Percentiles rank a stretch among this genome's conserved stretches.
Conservation (phyloP, 441 rosid genomes). For the Pelargonium cotyledonis region DNA sequence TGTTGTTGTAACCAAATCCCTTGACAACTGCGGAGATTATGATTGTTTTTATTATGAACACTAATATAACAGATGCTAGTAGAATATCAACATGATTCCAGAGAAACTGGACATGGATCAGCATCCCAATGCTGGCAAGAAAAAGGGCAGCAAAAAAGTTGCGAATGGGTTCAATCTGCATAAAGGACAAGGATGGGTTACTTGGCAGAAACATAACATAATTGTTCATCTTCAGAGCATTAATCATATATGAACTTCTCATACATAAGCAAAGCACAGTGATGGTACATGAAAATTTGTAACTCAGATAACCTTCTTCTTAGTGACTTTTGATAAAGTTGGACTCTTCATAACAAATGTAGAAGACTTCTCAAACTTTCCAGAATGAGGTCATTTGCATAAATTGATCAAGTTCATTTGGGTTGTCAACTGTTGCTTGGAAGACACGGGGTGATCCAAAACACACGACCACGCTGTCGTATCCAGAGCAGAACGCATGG, state of each 20-base stretch:
- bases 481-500: no score
- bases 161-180: slow-evolving; percentile 34
- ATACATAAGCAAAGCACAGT: neutral
- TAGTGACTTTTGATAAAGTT: no score
- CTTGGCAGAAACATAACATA: neutral
- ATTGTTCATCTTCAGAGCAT: neutral
- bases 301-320: no score
- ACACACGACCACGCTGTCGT: no score
- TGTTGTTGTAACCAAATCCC: slow-evolving; percentile 29
- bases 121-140: slow-evolving; percentile 31
- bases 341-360: no score
- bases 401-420: no score
- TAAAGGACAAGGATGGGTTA: slow-evolving; percentile 12
- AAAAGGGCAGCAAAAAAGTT: slow-evolving; percentile 32
- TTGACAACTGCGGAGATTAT: slow-evolving; percentile 24
- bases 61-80: slow-evolving; percentile 27
- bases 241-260: slow-evolving; percentile 1
- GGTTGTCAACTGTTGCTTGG: no score
- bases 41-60: slow-evolving; percentile 22
- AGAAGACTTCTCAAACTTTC: no score
- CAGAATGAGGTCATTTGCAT: no score
- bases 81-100: slow-evolving; percentile 29
- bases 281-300: neutral
- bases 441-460: no score
- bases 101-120: slow-evolving; percentile 27